Base-by-base conservation (phyloP, 2,329 filamentous ascomycete genomes). In the Cladosporium sp. region DNA sequence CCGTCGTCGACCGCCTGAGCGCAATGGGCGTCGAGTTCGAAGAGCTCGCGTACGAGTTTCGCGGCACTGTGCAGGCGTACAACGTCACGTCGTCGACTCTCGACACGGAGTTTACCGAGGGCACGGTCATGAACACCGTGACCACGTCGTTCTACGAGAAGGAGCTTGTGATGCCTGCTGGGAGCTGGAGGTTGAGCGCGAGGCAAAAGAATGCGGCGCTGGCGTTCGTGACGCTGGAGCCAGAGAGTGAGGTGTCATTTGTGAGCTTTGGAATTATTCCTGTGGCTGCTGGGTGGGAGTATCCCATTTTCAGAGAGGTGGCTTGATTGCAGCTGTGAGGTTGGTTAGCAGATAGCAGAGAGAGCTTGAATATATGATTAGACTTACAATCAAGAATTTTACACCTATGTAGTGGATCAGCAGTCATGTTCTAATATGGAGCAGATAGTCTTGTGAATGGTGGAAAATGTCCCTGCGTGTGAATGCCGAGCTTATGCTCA, bases 171-270 rank as follows among this genome's bases (percentile, higher is more conserved):
- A 64, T 79, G 34, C 76, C 77, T 0, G 69, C 69, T 5, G 76
- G 78, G 1, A 77, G 75, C 34, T 79, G 77, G 65, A 73, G 71
- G 21, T 71, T 79, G 11, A 74, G 71, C 41, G 74, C 72, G 28
- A 70, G 70, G 65, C 78, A 79, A 71, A 78, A 78, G 69, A 79
- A 79, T 47, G 75, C 76, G 1, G 77, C 72, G 0, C 36, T 78
- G 21, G 77, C 78, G 2, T 78, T 78, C 68, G 74, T 77, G 28
- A 72, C 76, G n/a, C 68, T 79, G 6, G 77, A 79, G 66, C 78
- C 77, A 5, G 77, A 79, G 69, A 75, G 76, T 21, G 75, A 76
- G 34, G 77, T 78, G 55, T 75, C 72, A 5, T 78, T 76, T 67
- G 77, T 79, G 3, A 77, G 74, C 8, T 78, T 77, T 67, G 74